A percentile compares a stretch with the other conserved stretches of the same genome.
Conservation (phyloP, 805 yeast species). For the Starmerella lactis-condensi region DNA sequence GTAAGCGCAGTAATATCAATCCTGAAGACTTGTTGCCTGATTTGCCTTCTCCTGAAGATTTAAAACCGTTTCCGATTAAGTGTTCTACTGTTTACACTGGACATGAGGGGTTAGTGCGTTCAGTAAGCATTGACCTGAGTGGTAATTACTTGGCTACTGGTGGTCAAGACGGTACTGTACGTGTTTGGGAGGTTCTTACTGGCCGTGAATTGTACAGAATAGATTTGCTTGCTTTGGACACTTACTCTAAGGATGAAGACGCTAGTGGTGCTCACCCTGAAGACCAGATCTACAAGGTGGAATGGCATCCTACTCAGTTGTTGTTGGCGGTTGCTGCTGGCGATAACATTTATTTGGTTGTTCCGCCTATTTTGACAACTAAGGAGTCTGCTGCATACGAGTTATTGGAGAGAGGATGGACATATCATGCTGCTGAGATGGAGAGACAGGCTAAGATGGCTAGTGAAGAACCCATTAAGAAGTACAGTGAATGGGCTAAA, state of each 20-base stretch:
- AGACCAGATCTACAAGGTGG: conserved; percentile 30
- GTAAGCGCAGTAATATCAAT: conserved; percentile 75
- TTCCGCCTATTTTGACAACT: conserved; percentile 74
- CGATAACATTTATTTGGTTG: conserved; percentile 54
- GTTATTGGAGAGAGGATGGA: conserved; percentile 79
- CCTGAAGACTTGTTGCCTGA: conserved; percentile 93
- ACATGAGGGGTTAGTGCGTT: conserved; percentile 65
- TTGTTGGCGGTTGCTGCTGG: conserved; percentile 72
- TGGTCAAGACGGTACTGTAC: conserved; percentile 85
- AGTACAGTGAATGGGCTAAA: conserved; percentile 55
- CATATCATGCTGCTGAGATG: conserved; percentile 34
- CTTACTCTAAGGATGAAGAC: conserved; percentile 16
- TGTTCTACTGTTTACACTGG: conserved; percentile 73
- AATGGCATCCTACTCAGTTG: conserved; percentile 72
- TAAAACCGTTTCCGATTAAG: conserved; percentile 88
- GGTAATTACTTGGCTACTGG: conserved; percentile 97
- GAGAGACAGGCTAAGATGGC: conserved; percentile 24
- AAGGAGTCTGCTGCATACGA: conserved; percentile 69
- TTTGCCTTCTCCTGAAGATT: conserved; percentile 87
- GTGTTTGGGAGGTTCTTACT: conserved; percentile 91
- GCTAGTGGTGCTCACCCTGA: conserved; percentile 27
- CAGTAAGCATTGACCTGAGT: conserved; percentile 65
- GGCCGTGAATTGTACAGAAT: conserved; percentile 75
- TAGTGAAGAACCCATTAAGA: conserved; percentile 18
- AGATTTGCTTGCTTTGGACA: conserved; percentile 22